Evolutionary conservation across 1,284 basidiomycete genomes (phyloP), one percentile per base, ranked within the genome.

Genomic region (Papiliotrema flavescens): DNA sequence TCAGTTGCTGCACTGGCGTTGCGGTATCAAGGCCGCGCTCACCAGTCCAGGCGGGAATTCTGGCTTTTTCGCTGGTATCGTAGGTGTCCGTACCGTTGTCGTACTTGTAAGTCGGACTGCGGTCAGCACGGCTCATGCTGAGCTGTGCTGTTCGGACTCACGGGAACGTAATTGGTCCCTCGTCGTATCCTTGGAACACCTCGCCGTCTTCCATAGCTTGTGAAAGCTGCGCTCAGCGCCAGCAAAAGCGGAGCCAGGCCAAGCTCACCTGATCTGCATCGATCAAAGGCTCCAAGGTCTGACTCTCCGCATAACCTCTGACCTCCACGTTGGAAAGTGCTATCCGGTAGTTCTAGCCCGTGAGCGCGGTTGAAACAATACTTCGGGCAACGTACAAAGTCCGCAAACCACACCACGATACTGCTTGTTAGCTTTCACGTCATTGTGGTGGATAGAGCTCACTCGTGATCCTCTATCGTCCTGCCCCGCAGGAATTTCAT

Each of bases 21-120:
- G 24, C 23, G n/a, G 34, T 40, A 22, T 23, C 19, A 19, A 15
- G 57, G 23, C 26, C 3, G 22, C 19, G 53, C 81, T 53, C 56
- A 90, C 90, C 90, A 66, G 93, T 98, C 94, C 95, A 98, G 8
- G 95, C 91, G 1, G 96, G 96, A 69, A 97, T 88, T 7, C 96
- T 84, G 81, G 88, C 84, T 79, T 98, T 99, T 75, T 98, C 96
- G 61, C 90, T 90, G 2, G 91, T 88, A 73, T 99, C 96, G 73
- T 98, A 99, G 46, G 80, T 80, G 61, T 95, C 87, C 8, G 90
- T 77, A 4, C 78, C 78, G 44, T 79, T 77, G 58, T 80, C 78
- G 57, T 75, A 79, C 62, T 80, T 80, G 68, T 79, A 80, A 0
- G 76, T 78, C 2, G 76, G 76, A 5, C 66, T 70, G 84, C 2